Evolutionary conservation across 108 stramenopile genomes (phyloP).

Genomic region (Parietichytrium sp.): DNA sequence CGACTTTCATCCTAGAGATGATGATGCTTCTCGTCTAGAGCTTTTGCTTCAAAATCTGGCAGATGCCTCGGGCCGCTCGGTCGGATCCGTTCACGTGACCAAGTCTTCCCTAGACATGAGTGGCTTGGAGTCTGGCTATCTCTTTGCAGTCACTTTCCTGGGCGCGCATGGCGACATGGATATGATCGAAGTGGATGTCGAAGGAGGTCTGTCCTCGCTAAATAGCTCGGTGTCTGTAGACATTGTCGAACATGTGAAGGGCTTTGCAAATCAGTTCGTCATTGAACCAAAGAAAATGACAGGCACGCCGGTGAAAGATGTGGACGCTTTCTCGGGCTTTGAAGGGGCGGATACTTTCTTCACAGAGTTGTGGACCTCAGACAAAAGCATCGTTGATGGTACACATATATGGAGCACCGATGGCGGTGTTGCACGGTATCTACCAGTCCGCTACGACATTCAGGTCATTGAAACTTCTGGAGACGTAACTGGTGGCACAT

Average conservation of each 20-base stretch:
- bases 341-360: constrained; percentile 71
- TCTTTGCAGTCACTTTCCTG: constrained; percentile 71
- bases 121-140: constrained; percentile 52
- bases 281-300: constrained; percentile 77
- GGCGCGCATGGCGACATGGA: constrained; percentile 67
- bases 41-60: neutral
- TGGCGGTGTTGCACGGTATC: constrained; percentile 62
- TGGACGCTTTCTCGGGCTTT: constrained; percentile 64
- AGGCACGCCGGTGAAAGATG: constrained; percentile 66
- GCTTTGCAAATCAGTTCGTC: constrained; percentile 72
- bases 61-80: neutral
- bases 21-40: neutral
- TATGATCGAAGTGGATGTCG: constrained; percentile 55
- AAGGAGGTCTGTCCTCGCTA: too few species aligned
- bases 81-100: constrained; percentile 64
- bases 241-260: constrained; percentile 66
- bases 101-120: constrained; percentile 48
- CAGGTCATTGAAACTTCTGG: constrained; percentile 52
- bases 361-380: constrained; percentile 69
- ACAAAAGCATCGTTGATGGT: constrained; percentile 47
- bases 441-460: constrained; percentile 63
- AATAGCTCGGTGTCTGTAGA: constrained; percentile 53
- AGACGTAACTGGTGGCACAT: constrained; percentile 32
- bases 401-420: constrained; percentile 50
- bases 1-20: constrained; percentile 19